Evolutionary conservation across 1,284 basidiomycete genomes (phyloP), one percentile per base, ranked within the genome.

Genomic region (Ganoderma sinense): DNA sequence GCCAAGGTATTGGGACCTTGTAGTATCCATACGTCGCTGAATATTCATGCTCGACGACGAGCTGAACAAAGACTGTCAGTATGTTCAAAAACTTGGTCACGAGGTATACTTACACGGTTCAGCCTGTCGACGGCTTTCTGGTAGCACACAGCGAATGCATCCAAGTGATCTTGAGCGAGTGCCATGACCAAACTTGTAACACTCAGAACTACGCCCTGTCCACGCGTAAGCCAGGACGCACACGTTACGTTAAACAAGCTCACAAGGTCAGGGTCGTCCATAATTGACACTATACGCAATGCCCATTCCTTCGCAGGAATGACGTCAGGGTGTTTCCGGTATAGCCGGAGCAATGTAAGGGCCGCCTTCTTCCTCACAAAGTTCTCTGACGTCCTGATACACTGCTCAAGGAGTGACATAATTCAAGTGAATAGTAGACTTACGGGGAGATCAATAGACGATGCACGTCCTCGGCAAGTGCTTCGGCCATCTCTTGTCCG

Each of bases 291-390:
- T 74, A 99, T 95, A 62, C 97, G 91, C 70, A 97, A 84, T 0
- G 97, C 97, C 98, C 98, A 99, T 78, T 99, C 98, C 39, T 89
- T 90, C 0, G 95, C 93, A 31, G 96, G 95, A 71, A 99, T 92
- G 64, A 98, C 95, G 70, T 95, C 93, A 8, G 97, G 96, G 78
- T 98, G 96, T 82, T 99, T 99, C 67, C 98, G 91, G 79, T 99
- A 99, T 56, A 99, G 82, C 66, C 97, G 88, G 26, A 99, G 87
- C 20, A 99, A 82, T 0, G 98, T 99, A 70, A 99, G 84, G 0
- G 98, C 98, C 1, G 98, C 97, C 82, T 99, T 99, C 84, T 99
- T 99, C 86, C 97, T 97, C 66, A 99, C 98, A 78, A 99, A 98
- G 66, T 87, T 94, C 72, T 93, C 90, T 0, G 98, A 99, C 13